These are phyloP conservation scores for Phaffomyces antillensis DNA, from an alignment of 805 yeast genomes.

Conservation along the genomic window DNA sequence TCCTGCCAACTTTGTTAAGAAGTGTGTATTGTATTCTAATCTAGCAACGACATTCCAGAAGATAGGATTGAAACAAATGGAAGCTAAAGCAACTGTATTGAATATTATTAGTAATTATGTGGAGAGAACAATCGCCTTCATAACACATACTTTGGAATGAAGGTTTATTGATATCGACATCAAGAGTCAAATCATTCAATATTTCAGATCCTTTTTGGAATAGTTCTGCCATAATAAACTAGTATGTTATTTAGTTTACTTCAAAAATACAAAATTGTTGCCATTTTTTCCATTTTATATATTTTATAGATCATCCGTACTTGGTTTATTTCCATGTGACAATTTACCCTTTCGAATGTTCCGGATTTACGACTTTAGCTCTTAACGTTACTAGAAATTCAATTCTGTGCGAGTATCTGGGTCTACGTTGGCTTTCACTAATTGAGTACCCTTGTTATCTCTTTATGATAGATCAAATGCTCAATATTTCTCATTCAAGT, in stretches of 20 bases:
- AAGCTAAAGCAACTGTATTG: slow-evolving; percentile 42
- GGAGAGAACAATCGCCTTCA: background rate
- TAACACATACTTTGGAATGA: slow-evolving; percentile 18
- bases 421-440: no score
- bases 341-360: background rate
- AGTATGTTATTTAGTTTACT: no score
- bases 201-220: slow-evolving; percentile 5
- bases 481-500: no score
- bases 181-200: slow-evolving; percentile 1
- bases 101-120: background rate
- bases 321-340: slow-evolving; percentile 3
- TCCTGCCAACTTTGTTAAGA: slow-evolving; percentile 67
- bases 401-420: no score
- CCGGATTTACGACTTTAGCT: no score
- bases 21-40: slow-evolving; percentile 66
- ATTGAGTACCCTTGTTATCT: no score
- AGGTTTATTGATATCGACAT: slow-evolving; percentile 18
- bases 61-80: slow-evolving; percentile 85
- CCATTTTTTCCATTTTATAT: background rate
- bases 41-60: slow-evolving; percentile 96
- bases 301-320: background rate
- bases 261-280: background rate
- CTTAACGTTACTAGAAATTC: no score
- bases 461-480: no score
- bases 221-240: slow-evolving; percentile 8